Base-by-base conservation (phyloP, 306 rosid species). In the Quercus dentata region DNA sequence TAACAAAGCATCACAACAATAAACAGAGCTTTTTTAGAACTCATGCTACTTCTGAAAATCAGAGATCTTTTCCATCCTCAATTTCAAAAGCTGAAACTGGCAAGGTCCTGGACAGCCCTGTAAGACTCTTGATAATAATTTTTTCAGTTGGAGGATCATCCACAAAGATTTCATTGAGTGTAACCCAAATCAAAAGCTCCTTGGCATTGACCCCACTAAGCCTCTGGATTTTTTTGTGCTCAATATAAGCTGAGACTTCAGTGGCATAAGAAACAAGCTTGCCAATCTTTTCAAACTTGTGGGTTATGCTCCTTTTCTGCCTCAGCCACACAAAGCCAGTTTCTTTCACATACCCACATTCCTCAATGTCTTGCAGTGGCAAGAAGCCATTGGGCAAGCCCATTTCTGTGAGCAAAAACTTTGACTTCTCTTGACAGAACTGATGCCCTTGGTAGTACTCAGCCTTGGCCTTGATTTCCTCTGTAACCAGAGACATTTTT, bases 261-360 rank as follows among this genome's bases (percentile, higher is more conserved):
- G 92, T 46, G 1, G 83, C 97, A 54, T 91, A 96, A 0, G 88
- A 63, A 1, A 86, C 94, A 1, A 76, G 87, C 84, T 78, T 95
- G 25, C 93, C 97, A 9, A 96, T 86, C 85, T 93, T 86, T 0
- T 96, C 91, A 20, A 93, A 96, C 81, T 90, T 93, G 93, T 95
- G 99, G 44, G 87, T 88, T 0, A 1, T 31, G 49, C 58, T 81
- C 77, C 88, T 88, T 81, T 91, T 90, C 75, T 93, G 98, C 87
- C 86, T 96, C 4, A 96, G 87, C 99, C 99, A 91, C 49, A 93
- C 98, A n/a, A 88, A 90, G 6, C 99, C 99, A 0, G 87, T 80
- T 13, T 90, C 93, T 20, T 82, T 79, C 77, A 89, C 85, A 74
- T 81, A 82, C 6, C 99, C 99, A 41, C 96, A 90, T 77, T 95